Base-by-base conservation (phyloP, 192 early-diverging fungal species). In the Coemansia sp. region DNA sequence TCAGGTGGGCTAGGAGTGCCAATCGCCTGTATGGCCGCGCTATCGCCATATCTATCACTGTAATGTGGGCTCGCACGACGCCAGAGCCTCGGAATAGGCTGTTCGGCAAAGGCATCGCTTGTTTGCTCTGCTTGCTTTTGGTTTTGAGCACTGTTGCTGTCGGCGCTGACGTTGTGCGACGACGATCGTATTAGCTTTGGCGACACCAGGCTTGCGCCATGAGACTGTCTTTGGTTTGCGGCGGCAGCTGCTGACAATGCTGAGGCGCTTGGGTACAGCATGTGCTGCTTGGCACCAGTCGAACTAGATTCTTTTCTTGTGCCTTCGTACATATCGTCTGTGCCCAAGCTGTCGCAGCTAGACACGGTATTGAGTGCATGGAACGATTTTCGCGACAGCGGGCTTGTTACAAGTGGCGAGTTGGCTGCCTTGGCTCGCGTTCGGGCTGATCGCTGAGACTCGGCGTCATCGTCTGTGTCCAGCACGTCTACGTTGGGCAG, bases 301-400 rank as follows among this genome's bases (percentile, higher is more conserved):
- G 37, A 17, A n/a, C 7, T 13, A 19, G 13, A 5, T 6, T 16
- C 57, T 5, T 14, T 16, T 49, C 62, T 68, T 25, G 32, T 61
- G 61, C 46, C 43, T 11, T 44, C 50, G 66, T 56, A 66, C 4
- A 67, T 49, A 13, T 19, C 40, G 39, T 50, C 32, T 6, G 51
- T 44, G n/a, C 2, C 25, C 54, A 63, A 53, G 41, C 61, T 41
- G 11, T 72, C 78, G 51, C 60, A 44, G 53, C 69, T 72, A 10
- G 69, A 53, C 1, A 57, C 44, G 2, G 69, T 60, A 53, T 61
- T 67, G 13, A 81, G 73, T 44, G 70, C 48, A 14, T 72, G 66
- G 69, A 72, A 71, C 40, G 79, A 74, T 45, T 71, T 76, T 49
- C 79, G 79, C 37, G 71, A 82, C 51, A 82, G 43, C 16, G 79